Evolutionary conservation across 192 early-diverging fungal species (phyloP).

Genomic region (Coemansia umbellata): DNA sequence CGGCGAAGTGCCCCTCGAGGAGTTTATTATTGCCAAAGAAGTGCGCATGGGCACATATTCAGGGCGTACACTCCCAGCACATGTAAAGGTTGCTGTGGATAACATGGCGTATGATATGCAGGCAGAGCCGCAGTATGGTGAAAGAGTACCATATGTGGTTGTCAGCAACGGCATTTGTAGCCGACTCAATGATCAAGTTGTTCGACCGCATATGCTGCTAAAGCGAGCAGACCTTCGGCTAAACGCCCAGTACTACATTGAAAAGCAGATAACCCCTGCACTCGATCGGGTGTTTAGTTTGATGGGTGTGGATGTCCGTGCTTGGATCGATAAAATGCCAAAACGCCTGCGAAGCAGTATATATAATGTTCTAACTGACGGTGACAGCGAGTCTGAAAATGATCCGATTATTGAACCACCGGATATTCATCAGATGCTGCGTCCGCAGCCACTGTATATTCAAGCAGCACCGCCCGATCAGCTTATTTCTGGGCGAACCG

Average conservation of each 20-base stretch:
- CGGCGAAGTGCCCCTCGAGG: constrained; percentile 62
- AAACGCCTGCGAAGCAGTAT: constrained; percentile 13
- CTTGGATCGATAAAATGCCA: constrained; percentile 35
- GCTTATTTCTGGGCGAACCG: too few species aligned
- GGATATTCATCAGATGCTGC: too few species aligned
- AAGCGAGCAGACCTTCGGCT: constrained; percentile 60
- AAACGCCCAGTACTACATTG: constrained; percentile 81
- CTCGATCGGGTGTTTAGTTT: constrained; percentile 75
- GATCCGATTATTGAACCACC: too few species aligned
- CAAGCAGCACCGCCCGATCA: too few species aligned
- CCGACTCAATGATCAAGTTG: constrained; percentile 69
- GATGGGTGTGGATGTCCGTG: constrained; percentile 60
- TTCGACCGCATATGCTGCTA: constrained; percentile 65
- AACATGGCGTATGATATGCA: constrained; percentile 67
- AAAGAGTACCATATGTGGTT: constrained; percentile 88
- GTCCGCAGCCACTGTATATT: too few species aligned
- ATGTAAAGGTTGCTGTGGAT: constrained; percentile 65
- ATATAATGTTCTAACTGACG: constrained; percentile 4
- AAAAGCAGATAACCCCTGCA: constrained; percentile 78
- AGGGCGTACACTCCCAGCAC: constrained; percentile 58
- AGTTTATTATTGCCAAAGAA: constrained; percentile 89
- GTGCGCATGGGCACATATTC: constrained; percentile 77
- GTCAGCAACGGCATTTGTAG: constrained; percentile 62
- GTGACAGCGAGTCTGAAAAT: constrained; percentile 2
- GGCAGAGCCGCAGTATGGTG: constrained; percentile 79